Evolutionary conservation across 169 alveolate genomes (phyloP).

Genomic region (Fabrea salina): DNA sequence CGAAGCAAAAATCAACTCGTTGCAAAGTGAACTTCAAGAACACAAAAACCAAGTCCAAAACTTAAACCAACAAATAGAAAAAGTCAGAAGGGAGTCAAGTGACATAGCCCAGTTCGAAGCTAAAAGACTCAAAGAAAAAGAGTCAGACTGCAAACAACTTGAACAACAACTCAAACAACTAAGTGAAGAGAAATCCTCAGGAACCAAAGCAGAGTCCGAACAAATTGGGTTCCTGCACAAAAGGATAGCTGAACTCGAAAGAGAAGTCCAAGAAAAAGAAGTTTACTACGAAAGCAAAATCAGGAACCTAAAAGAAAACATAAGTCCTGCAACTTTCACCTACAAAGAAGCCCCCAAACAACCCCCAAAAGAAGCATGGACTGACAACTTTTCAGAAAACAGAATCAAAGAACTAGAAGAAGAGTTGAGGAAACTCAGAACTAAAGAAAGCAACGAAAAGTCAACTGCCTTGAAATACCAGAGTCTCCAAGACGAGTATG

Average conservation of each 20-base stretch:
- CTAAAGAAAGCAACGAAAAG: background rate
- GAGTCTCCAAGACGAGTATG: conserved; percentile 5
- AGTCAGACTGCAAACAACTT: background rate
- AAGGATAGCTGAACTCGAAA: background rate
- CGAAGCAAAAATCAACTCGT: background rate
- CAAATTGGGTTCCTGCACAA: background rate
- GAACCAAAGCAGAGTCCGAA: conserved; percentile 11
- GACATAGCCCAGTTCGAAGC: background rate
- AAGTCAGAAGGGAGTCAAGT: background rate
- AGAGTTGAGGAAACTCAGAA: background rate
- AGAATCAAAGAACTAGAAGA: conserved; percentile 30
- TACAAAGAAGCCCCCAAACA: background rate
- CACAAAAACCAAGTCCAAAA: background rate
- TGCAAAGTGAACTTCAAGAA: background rate
- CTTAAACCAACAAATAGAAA: background rate
- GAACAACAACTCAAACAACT: conserved; percentile 12
- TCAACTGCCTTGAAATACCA: background rate
- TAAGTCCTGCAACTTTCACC: background rate
- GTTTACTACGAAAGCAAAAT: background rate
- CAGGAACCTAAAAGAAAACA: background rate
- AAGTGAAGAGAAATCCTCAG: background rate
- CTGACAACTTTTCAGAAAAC: background rate
- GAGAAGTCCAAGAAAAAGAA: background rate
- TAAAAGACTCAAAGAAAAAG: background rate
- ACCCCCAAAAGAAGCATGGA: background rate